A percentile compares a stretch with the other conserved stretches of the same genome.
Evolutionary conservation across 495 filamentous ascomycete genomes (phyloP).

Genomic region (Daldinia caldariorum): DNA sequence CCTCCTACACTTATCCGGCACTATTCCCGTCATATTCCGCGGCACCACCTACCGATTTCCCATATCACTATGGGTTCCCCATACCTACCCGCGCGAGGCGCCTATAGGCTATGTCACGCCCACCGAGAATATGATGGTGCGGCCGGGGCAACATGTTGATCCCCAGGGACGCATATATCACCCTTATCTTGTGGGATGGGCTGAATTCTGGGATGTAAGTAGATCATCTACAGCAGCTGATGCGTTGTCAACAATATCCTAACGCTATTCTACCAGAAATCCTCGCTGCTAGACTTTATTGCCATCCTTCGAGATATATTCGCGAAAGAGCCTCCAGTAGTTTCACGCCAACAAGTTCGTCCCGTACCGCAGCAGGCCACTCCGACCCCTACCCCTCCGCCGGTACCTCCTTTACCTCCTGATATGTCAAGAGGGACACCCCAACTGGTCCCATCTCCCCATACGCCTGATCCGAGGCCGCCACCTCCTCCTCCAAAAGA

Average conservation of each 20-base stretch:
- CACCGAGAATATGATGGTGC: constrained; percentile 85
- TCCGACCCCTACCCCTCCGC: constrained; percentile 66
- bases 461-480: constrained; percentile 42
- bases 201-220: constrained; percentile 89
- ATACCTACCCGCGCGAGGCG: constrained; percentile 84
- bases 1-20: constrained; percentile 86
- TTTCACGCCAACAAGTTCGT: constrained; percentile 71
- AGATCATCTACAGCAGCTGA: neutral
- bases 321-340: constrained; percentile 91
- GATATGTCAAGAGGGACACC: constrained; percentile 57
- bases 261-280: constrained; percentile 65
- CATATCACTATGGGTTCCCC: constrained; percentile 93
- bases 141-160: constrained; percentile 93
- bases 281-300: constrained; percentile 80
- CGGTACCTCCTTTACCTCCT: constrained; percentile 75
- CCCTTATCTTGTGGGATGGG: constrained; percentile 92
- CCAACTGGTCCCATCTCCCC: constrained; percentile 31
- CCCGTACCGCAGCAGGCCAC: constrained; percentile 49
- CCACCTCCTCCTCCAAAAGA: constrained; percentile 59
- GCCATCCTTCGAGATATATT: constrained; percentile 87
- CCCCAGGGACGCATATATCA: constrained; percentile 95
- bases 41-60: constrained; percentile 92
- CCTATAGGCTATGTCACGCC: constrained; percentile 91
- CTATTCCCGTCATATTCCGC: constrained; percentile 86
- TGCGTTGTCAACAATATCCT: neutral